Percentiles rank a stretch among this genome's conserved stretches.
These are phyloP conservation scores for Primulina tabacum DNA, from an alignment of 257 asterid species.

Conservation along the genomic window DNA sequence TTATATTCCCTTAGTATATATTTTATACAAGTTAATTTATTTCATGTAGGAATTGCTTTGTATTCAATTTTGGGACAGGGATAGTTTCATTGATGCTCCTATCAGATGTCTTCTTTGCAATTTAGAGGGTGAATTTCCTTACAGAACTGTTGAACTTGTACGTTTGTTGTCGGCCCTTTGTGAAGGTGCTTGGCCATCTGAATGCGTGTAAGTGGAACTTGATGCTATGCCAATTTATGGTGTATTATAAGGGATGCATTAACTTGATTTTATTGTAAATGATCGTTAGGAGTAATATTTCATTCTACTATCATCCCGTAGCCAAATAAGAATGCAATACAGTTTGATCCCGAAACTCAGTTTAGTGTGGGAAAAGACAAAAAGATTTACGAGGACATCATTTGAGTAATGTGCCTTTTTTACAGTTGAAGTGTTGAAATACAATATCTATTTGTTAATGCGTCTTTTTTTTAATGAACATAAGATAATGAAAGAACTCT, in stretches of 20 bases:
- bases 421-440: background rate
- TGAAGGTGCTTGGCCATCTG: constrained; percentile 94
- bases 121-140: constrained; percentile 91
- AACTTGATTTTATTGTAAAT: too few relatives aligned
- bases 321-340: background rate
- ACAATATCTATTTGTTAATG: background rate
- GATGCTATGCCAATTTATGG: background rate
- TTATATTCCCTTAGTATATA: constrained; percentile 11
- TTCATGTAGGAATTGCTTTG: constrained; percentile 83
- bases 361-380: constrained; percentile 7
- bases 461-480: background rate
- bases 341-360: background rate
- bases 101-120: constrained; percentile 82
- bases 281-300: background rate
- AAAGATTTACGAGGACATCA: background rate
- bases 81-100: constrained; percentile 89
- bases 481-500: background rate
- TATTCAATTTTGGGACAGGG: constrained; percentile 91
- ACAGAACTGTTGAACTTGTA: constrained; percentile 58
- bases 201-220: constrained; percentile 80
- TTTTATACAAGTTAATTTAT: constrained; percentile 28
- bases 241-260: background rate
- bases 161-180: constrained; percentile 73
- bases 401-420: background rate
- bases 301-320: background rate